Conservation (phyloP, 2,329 filamentous ascomycete species). For the Sporothrix variecibatus region DNA sequence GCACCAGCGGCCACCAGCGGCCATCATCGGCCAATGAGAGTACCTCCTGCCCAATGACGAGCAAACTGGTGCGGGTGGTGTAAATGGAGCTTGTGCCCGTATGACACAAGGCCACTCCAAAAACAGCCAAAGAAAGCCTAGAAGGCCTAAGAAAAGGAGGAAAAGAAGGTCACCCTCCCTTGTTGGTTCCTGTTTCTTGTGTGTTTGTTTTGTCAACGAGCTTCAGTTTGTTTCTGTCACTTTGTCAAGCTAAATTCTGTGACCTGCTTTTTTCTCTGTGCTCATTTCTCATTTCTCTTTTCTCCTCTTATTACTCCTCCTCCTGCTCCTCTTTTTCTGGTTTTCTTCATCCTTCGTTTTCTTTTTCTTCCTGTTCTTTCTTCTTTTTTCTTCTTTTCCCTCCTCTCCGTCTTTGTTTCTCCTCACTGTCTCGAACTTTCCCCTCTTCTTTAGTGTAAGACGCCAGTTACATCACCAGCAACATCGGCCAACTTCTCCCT, state of each 20-base stretch:
- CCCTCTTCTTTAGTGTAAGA: not conserved
- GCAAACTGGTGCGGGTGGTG: slow-evolving; percentile 19
- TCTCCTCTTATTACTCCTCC: not conserved
- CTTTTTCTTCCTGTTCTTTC: too few species aligned
- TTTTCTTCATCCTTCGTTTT: too few species aligned
- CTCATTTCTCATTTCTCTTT: not conserved
- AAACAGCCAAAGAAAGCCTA: not conserved
- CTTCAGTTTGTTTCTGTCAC: not conserved
- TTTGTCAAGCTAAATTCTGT: not conserved
- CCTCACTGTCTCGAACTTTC: not conserved
- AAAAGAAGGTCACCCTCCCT: not conserved
- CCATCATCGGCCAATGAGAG: not conserved
- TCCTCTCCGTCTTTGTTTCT: not conserved
- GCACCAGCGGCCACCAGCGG: too few species aligned
- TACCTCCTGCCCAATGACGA: slow-evolving; percentile 22
- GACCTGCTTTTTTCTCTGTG: not conserved
- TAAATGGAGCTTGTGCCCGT: slow-evolving; percentile 6
- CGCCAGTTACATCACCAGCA: not conserved
- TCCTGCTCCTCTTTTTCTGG: too few species aligned
- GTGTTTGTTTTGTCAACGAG: not conserved
- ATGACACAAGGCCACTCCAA: not conserved
- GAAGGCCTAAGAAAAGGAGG: not conserved
- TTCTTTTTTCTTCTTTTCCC: not conserved
- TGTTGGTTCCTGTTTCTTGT: not conserved
- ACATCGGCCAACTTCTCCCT: not conserved